Evolutionary conservation across 305 asterid species (phyloP), one percentile per base, ranked within the genome.

Genomic region (Rubia peregrina): DNA sequence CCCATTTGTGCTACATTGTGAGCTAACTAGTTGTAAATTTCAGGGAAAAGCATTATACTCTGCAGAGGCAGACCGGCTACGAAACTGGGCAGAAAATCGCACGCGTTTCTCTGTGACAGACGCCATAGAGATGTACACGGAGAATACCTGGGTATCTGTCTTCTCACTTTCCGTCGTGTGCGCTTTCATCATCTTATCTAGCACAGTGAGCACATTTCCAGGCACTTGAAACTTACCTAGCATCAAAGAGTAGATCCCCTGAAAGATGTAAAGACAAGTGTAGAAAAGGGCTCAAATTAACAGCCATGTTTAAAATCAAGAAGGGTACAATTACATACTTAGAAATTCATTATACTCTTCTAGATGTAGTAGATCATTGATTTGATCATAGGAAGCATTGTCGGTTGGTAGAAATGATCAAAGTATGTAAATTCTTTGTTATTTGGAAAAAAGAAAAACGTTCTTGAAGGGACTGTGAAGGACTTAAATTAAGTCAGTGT

Each of bases 51-150:
- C 98, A n/a, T 77, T 93, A 41, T 93, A 93, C 63, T 87, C 97
- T 68, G 97, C 98, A 43, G 98, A 93, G 85, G 98, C 98, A 40
- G 98, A 93, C 73, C 78, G 98, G 74, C 89, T 93, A 26, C 89
- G 96, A 3, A 89, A 93, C 87, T 93, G 98, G 98, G 97, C 98
- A 24, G 98, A 93, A 72, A 88, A 90, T 71, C 89, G 98, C 61
- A 83, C 98, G 44, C 91, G 95, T 33, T 80, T 93, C 64, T 90
- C 98, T 16, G 86, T 93, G 76, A 90, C 97, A 0, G 98, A 93
- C 76, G 98, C 98, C 53, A 90, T 93, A 91, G 97, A 93, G 82
- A 90, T 85, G 95, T 93, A 93, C 79, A 86, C 98, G 1, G 98
- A 90, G 73, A 86, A 85, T 75, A 93, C 98, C 16, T 93, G 98